These are phyloP conservation scores for Thecamonas trahens DNA, from an alignment of 78 protist genomes.

Conservation along the genomic window DNA sequence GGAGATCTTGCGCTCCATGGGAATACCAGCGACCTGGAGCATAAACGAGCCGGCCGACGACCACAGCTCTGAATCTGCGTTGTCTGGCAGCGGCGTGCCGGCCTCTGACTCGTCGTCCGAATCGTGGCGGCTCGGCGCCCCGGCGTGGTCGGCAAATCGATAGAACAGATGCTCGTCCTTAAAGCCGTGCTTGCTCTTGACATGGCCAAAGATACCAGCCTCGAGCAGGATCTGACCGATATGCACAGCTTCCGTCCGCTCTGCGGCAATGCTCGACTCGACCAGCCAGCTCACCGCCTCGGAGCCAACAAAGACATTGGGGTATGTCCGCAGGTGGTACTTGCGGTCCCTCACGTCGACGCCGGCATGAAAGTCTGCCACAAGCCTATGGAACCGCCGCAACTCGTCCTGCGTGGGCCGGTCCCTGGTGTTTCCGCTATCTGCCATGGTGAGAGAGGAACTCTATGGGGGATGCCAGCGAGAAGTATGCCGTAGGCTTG, in stretches of 20 bases:
- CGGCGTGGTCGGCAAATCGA: background rate
- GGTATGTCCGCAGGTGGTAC: conserved; percentile 7
- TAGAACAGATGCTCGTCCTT: conserved; percentile 10
- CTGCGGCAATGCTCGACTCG: too few relatives aligned
- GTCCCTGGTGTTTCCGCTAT: too few relatives aligned
- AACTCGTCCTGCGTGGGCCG: too few relatives aligned
- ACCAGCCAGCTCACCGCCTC: conserved; percentile 11
- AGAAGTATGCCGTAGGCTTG: too few relatives aligned
- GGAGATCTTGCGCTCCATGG: background rate
- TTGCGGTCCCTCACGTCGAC: conserved; percentile 19
- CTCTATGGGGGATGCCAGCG: too few relatives aligned
- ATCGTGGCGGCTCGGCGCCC: background rate
- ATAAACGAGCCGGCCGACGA: background rate
- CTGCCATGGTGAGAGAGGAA: too few relatives aligned
- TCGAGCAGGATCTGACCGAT: conserved; percentile 12
- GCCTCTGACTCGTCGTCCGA: background rate
- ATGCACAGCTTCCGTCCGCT: conserved; percentile 1
- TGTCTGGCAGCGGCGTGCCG: background rate
- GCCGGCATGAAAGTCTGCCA: too few relatives aligned
- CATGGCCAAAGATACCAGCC: conserved; percentile 14
- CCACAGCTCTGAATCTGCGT: background rate
- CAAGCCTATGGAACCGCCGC: too few relatives aligned
- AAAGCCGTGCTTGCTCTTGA: conserved; percentile 14
- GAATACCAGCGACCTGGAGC: background rate
- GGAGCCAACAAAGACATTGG: conserved; percentile 18